Percentiles rank a stretch among this genome's conserved stretches.
Conservation (phyloP, 1,284 basidiomycete genomes). For the Leccinum cinnamomeum region DNA sequence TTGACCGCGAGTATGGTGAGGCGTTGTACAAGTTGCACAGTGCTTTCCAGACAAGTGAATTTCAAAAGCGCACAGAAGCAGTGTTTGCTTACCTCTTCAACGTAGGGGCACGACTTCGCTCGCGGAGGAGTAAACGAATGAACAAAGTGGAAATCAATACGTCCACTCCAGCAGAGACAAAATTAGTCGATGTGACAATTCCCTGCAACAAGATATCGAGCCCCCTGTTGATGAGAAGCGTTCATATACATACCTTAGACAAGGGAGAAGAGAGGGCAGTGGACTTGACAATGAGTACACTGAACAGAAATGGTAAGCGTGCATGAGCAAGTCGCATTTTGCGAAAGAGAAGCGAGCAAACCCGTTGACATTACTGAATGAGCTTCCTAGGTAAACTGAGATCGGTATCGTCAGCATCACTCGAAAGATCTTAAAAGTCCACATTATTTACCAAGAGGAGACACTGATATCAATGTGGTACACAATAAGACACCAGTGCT, state of each 20-base stretch:
- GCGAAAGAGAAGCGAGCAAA: not conserved
- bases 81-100: no score
- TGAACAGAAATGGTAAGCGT: not conserved
- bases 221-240: not conserved
- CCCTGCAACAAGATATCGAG: no score
- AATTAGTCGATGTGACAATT: no score
- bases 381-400: slow-evolving; percentile 1
- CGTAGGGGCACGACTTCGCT: no score
- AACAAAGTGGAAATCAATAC: no score
- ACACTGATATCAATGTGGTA: not conserved
- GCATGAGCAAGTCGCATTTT: not conserved
- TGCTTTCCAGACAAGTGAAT: no score
- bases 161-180: no score
- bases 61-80: no score
- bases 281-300: not conserved
- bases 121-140: no score
- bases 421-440: not conserved
- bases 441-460: not conserved
- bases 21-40: no score
- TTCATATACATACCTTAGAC: slow-evolving; percentile 8
- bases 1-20: no score
- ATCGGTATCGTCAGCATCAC: not conserved
- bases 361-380: not conserved
- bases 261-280: not conserved
- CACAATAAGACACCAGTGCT: not conserved